phyloP scores from a whole-genome alignment of 2,329 filamentous ascomycete species.

The Ustulina deusta region DNA sequence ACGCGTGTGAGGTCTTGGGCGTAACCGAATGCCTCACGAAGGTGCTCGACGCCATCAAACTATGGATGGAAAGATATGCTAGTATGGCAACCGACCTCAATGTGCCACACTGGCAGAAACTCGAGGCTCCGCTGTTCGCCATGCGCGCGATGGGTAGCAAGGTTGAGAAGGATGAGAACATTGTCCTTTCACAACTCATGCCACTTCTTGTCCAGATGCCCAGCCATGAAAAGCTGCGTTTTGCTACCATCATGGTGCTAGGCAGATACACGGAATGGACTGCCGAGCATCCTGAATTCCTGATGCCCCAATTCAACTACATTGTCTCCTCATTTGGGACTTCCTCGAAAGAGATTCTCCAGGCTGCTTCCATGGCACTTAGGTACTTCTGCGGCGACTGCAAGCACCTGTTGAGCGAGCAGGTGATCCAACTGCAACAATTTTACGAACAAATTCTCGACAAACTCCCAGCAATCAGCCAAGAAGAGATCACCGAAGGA shows the following conservation, averaged over 20 bases:
- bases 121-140: slow-evolving; percentile 94
- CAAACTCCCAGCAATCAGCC: slow-evolving; percentile 84
- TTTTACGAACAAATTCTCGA: slow-evolving; percentile 94
- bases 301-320: slow-evolving; percentile 93
- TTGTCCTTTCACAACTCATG: slow-evolving; percentile 91
- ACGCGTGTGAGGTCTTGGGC: slow-evolving; percentile 95
- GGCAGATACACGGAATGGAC: slow-evolving; percentile 99
- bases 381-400: slow-evolving; percentile 98
- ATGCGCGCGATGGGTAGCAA: slow-evolving; percentile 97
- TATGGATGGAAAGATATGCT: slow-evolving; percentile 88
- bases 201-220: slow-evolving; percentile 94
- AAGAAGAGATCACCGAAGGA: slow-evolving; percentile 96
- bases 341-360: slow-evolving; percentile 87
- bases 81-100: slow-evolving; percentile 76
- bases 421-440: slow-evolving; percentile 86
- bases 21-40: slow-evolving; percentile 92
- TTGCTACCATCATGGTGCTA: slow-evolving; percentile 97
- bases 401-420: slow-evolving; percentile 83
- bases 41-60: slow-evolving; percentile 84
- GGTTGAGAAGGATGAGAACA: slow-evolving; percentile 88
- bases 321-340: slow-evolving; percentile 94
- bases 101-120: slow-evolving; percentile 94
- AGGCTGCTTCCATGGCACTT: slow-evolving; percentile 92
- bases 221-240: slow-evolving; percentile 96
- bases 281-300: slow-evolving; percentile 88